Percentiles rank a stretch among this genome's conserved stretches.
Evolutionary conservation across 129 eudicot genomes (phyloP).

Genomic region (Scalesia atractyloides): DNA sequence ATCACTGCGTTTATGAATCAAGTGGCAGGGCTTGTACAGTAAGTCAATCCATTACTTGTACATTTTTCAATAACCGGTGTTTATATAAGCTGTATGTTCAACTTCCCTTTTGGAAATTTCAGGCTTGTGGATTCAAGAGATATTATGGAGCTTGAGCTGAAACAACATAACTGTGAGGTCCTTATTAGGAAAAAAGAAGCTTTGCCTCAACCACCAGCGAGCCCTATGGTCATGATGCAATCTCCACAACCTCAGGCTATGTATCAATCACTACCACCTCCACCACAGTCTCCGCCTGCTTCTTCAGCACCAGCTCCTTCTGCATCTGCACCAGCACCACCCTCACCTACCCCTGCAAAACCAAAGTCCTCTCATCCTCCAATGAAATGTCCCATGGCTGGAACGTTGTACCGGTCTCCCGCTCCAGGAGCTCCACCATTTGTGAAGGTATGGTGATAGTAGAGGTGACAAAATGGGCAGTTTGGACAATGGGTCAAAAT

Average conservation of each 20-base stretch:
- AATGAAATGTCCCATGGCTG: constrained; percentile 86
- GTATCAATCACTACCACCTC: constrained; percentile 44
- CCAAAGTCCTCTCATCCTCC: constrained; percentile 81
- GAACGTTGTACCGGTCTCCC: constrained; percentile 81
- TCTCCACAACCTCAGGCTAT: constrained; percentile 48
- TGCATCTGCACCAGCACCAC: constrained; percentile 43
- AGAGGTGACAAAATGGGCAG: background rate
- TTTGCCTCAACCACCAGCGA: constrained; percentile 49
- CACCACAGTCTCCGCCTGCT: constrained; percentile 45
- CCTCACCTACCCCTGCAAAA: constrained; percentile 59
- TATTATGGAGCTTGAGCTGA: constrained; percentile 81
- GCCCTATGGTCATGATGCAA: constrained; percentile 58
- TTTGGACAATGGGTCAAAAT: constrained; percentile 4
- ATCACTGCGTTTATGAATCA: constrained; percentile 73
- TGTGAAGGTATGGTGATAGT: constrained; percentile 56
- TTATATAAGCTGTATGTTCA: background rate
- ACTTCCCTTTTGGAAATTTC: constrained; percentile 3
- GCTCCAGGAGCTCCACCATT: constrained; percentile 83
- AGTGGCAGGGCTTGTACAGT: constrained; percentile 85
- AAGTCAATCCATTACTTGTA: constrained; percentile 22
- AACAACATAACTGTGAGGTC: constrained; percentile 73
- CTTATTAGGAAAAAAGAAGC: constrained; percentile 82
- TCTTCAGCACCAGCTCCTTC: constrained; percentile 46
- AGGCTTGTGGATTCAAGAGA: constrained; percentile 98
- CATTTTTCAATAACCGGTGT: background rate